Evolutionary conservation across 139 green algal species (phyloP), one percentile per base, ranked within the genome.

Genomic region (Pseudopediastrum boryanum): DNA sequence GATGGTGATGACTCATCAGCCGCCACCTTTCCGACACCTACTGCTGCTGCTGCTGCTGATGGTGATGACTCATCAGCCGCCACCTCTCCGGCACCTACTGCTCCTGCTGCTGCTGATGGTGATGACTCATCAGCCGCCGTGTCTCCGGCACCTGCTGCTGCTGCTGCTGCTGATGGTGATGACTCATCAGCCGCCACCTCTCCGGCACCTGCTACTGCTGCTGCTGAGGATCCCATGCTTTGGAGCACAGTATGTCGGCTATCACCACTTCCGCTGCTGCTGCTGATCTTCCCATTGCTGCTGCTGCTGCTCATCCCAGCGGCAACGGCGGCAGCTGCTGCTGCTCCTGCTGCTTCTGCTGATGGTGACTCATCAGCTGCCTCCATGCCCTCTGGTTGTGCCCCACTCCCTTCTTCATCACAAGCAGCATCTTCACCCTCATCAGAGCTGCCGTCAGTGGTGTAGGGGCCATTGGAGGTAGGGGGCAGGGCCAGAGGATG

Each of bases 81-180:
- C 10, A 19, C n/a, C 25, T 35, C 62, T 39, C 10, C 46, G 23
- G n/a, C 9, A 61, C 43, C 66, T 29, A 29, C 8, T 74, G 68
- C 68, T 59, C 42, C 12, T 64, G 43, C 16, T 76, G 68, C 21
- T 64, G 46, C 46, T 76, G 42, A 7, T 33, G 44, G n/a, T n/a
- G n/a, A n/a, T n/a, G n/a, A n/a, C n/a, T n/a, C n/a, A n/a, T n/a
- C n/a, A n/a, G n/a, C n/a, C n/a, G n/a, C n/a, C n/a, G n/a, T 12
- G 13, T 12, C 13, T 16, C 12, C 46, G 46, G 46, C 46, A 16
- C 13, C 46, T 12, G 46, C 42, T 46, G 42, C 51, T 29, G 25
- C 25, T 13, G 44, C 36, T 36, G 44, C 68, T 19, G n/a, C 44
- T n/a, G n/a, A n/a, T n/a, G n/a, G n/a, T n/a, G n/a, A 72, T 54